Percentiles rank a stretch among this genome's conserved stretches.
phyloP scores from a whole-genome alignment of 169 alveolate genomes.

The Besnoitia besnoiti region DNA sequence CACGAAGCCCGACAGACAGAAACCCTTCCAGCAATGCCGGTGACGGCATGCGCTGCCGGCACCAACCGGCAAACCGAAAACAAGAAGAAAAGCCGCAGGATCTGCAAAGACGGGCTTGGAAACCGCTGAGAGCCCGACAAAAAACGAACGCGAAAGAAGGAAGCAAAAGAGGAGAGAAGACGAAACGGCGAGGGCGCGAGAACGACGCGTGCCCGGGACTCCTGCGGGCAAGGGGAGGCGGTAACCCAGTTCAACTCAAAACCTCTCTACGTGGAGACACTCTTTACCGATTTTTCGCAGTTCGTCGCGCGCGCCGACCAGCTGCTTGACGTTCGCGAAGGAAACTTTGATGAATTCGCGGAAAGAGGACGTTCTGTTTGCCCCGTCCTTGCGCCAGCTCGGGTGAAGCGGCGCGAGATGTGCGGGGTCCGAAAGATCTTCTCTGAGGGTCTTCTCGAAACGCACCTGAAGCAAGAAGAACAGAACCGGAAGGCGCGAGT shows the following conservation, averaged over 20 bases:
- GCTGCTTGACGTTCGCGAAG: constrained; percentile 43
- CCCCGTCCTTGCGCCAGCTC: not conserved
- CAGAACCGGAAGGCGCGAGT: not conserved
- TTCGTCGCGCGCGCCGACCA: constrained; percentile 11
- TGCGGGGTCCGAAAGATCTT: not conserved
- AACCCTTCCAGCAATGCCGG: not conserved
- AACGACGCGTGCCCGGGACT: too few relatives aligned
- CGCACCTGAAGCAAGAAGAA: constrained; percentile 2
- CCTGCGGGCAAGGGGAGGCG: too few relatives aligned
- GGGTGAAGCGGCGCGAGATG: not conserved
- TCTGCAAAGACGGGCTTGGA: not conserved
- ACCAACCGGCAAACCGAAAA: too few relatives aligned
- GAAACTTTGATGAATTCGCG: constrained; percentile 33
- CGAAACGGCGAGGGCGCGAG: not conserved
- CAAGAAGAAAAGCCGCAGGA: not conserved
- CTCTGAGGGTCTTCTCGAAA: not conserved
- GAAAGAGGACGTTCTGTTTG: not conserved
- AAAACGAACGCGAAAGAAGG: not conserved
- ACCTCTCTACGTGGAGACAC: not conserved
- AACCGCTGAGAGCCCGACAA: too few relatives aligned
- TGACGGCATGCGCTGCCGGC: not conserved
- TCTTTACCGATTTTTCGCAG: constrained; percentile 3
- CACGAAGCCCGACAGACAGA: not conserved
- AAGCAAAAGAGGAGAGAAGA: not conserved
- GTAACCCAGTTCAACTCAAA: too few relatives aligned